These are phyloP conservation scores for Penicillium verhagenii DNA, from an alignment of 495 filamentous ascomycete species.

Conservation along the genomic window DNA sequence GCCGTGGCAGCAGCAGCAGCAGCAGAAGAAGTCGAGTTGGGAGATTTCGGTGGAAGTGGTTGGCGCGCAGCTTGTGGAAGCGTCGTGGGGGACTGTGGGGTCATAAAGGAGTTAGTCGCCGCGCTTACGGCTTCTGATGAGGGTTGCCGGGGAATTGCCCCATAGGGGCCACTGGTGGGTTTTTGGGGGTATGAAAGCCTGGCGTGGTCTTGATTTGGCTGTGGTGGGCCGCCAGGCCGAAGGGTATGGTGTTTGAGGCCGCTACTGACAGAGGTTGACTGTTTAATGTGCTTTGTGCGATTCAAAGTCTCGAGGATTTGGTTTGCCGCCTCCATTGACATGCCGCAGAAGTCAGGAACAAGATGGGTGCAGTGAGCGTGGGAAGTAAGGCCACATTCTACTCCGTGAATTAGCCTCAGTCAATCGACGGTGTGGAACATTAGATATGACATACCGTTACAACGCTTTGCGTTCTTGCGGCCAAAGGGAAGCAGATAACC, in stretches of 20 bases:
- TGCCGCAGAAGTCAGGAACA: conserved; percentile 98
- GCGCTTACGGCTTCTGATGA: conserved; percentile 48
- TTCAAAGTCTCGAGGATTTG: conserved; percentile 67
- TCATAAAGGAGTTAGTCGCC: conserved; percentile 44
- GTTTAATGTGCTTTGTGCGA: conserved; percentile 46
- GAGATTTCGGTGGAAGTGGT: conserved; percentile 36
- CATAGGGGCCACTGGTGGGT: conserved; percentile 51
- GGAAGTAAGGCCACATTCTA: conserved; percentile 89
- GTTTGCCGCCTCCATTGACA: conserved; percentile 97
- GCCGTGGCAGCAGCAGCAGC: conserved; percentile 38
- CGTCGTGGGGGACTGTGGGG: conserved; percentile 43
- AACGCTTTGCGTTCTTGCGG: conserved; percentile 89
- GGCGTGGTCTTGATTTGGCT: conserved; percentile 48
- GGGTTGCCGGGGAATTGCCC: conserved; percentile 43
- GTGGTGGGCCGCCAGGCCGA: conserved; percentile 52
- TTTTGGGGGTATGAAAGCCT: conserved; percentile 43
- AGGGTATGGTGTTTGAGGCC: conserved; percentile 66
- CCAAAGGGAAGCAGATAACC: conserved; percentile 97
- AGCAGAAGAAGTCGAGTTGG: conserved; percentile 28
- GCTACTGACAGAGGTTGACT: conserved; percentile 47
- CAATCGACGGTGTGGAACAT: neutral
- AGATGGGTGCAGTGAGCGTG: conserved; percentile 91
- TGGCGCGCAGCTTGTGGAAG: conserved; percentile 29
- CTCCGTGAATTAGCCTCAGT: conserved; percentile 26
- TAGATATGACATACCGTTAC: conserved; percentile 61